phyloP scores from a whole-genome alignment of 2,329 filamentous ascomycete genomes.

The Alternaria burnsii region DNA sequence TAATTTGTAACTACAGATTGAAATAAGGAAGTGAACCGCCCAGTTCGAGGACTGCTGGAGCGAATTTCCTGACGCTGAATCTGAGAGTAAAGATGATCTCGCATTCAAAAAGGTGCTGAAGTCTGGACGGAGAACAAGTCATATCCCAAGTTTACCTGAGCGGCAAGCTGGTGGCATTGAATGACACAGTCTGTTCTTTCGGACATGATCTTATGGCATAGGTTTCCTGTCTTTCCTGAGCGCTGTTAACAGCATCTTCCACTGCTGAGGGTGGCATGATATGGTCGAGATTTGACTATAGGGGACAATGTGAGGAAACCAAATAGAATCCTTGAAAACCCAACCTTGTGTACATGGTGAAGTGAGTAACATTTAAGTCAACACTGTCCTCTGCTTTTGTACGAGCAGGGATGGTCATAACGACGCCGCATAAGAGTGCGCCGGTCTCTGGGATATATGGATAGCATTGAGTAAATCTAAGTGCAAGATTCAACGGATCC shows the following conservation, averaged over 20 bases:
- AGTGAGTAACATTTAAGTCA: neutral
- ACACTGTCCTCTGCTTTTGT: neutral
- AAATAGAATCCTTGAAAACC: neutral
- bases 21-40: neutral
- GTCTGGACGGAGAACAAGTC: neutral
- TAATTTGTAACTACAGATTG: neutral
- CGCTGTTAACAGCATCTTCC: neutral
- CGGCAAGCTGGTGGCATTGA: neutral
- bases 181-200: neutral
- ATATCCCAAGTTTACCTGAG: neutral
- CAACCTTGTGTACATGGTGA: neutral
- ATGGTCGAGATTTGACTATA: neutral
- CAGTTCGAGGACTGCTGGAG: neutral
- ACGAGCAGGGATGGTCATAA: neutral
- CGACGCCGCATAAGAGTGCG: neutral
- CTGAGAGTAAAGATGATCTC: neutral
- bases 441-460: neutral
- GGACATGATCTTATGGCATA: neutral
- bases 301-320: neutral
- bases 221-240: neutral
- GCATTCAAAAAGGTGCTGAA: neutral
- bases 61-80: neutral
- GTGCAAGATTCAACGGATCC: constrained; percentile 15
- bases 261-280: neutral
- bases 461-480: neutral